Base-by-base conservation (phyloP, 148 eudicot genomes). In the Cornus kousa region DNA sequence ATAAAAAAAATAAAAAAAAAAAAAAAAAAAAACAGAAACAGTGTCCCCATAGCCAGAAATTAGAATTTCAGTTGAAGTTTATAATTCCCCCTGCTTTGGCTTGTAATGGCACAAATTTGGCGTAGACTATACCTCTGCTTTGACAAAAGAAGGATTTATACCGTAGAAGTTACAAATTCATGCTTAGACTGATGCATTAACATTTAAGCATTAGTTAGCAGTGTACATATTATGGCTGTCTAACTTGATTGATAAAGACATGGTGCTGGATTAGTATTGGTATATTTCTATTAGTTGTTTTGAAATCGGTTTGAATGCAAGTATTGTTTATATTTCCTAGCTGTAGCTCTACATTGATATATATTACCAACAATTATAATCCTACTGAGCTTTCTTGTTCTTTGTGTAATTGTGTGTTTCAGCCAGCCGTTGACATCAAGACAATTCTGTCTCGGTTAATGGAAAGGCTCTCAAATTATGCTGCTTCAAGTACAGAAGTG, bases 401-500 rank as follows among this genome's bases (percentile, higher is more conserved):
- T 24, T 24, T 53, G 32, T 53, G 35, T 16, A 39, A 73, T 46
- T 73, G 22, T 72, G 22, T 60, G 40, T 65, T 53, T 57, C 86
- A 96, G 99, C 86, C 97, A 66, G 78, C 95, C 32, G 99, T 96
- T 85, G 99, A 96, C 81, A 94, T 96, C 81, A 94, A 93, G 83
- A 93, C 93, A 46, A 94, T 96, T 60, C 97, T 96, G 76, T 90
- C 99, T 48, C 83, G 94, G 59, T 80, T 96, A 78, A 91, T 96
- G 99, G 99, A 96, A 79, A 87, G 99, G 82, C 94, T 96, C 65
- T 96, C 99, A 72, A 94, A 93, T 85, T 96, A 96, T 91, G 99
- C 97, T 81, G 98, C 98, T 78, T 87, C 95, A 74, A 91, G 95
- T 84, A 74, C 87, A 80, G 99, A 94, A 86, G 99, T 93, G 87